These are phyloP conservation scores for Prunus davidiana DNA, from an alignment of 306 rosid species.

Conservation along the genomic window DNA sequence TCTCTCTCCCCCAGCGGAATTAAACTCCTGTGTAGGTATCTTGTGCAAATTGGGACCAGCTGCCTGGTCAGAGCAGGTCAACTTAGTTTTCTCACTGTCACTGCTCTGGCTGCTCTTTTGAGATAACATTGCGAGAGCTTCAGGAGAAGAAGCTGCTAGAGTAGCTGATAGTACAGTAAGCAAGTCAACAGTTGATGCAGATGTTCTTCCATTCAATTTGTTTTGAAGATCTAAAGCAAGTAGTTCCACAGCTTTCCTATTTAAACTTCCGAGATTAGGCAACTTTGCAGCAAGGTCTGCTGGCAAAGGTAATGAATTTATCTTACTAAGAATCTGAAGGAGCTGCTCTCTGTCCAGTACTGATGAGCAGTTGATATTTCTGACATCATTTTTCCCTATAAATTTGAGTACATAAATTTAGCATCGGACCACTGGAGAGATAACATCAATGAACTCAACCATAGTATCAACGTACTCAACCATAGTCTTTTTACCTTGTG, in stretches of 20 bases:
- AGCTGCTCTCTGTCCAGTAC: slow-evolving; percentile 71
- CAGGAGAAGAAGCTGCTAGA: slow-evolving; percentile 54
- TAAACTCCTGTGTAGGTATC: slow-evolving; percentile 43
- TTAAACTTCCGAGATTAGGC: slow-evolving; percentile 54
- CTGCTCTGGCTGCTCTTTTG: slow-evolving; percentile 65
- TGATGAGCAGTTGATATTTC: slow-evolving; percentile 38
- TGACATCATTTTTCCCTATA: slow-evolving; percentile 70
- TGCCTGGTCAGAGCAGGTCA: slow-evolving; percentile 42
- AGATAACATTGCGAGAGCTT: slow-evolving; percentile 40
- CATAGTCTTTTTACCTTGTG: slow-evolving; percentile 49
- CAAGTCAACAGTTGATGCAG: slow-evolving; percentile 66
- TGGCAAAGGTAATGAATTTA: slow-evolving; percentile 61
- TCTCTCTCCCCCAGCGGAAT: slow-evolving; percentile 68
- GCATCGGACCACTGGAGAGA: neutral
- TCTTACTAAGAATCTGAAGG: slow-evolving; percentile 72
- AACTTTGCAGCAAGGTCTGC: slow-evolving; percentile 73
- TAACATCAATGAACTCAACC: neutral
- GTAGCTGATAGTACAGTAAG: slow-evolving; percentile 77
- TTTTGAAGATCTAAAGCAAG: slow-evolving; percentile 39
- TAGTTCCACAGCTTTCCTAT: slow-evolving; percentile 38
- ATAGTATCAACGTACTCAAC: neutral
- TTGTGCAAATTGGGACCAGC: slow-evolving; percentile 32
- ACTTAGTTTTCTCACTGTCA: slow-evolving; percentile 57
- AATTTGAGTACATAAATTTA: slow-evolving; percentile 15
- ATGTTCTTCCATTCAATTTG: slow-evolving; percentile 48